These are phyloP conservation scores for Cryptococcus floricola DNA, from an alignment of 1,284 basidiomycete genomes.

Conservation along the genomic window DNA sequence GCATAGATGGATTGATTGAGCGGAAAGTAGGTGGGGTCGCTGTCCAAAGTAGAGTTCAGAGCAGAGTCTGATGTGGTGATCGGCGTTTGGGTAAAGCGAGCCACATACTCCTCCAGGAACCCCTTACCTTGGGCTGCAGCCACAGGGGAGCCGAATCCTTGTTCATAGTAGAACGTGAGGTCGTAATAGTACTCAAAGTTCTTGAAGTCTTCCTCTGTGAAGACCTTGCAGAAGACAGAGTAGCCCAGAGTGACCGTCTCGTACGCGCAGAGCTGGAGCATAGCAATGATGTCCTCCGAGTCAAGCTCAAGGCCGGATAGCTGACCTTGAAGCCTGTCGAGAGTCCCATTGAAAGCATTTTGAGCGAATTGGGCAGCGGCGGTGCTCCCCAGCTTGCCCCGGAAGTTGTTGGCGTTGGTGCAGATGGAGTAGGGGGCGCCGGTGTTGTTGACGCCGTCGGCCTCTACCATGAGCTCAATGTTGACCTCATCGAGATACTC, in stretches of 20 bases:
- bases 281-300: conserved; percentile 30
- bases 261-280: conserved; percentile 63
- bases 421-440: conserved; percentile 47
- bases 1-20: conserved; percentile 72
- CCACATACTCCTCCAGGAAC: conserved; percentile 74
- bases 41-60: conserved; percentile 73
- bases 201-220: conserved; percentile 79
- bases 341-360: conserved; percentile 43
- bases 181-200: conserved; percentile 78
- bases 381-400: conserved; percentile 30
- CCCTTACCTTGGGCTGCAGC: conserved; percentile 76
- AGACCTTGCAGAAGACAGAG: conserved; percentile 82
- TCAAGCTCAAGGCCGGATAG: conserved; percentile 24
- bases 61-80: conserved; percentile 65
- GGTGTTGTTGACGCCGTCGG: conserved; percentile 53
- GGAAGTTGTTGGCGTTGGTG: conserved; percentile 71
- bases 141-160: conserved; percentile 73
- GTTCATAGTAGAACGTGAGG: conserved; percentile 61
- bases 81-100: conserved; percentile 70
- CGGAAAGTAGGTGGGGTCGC: conserved; percentile 69
- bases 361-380: conserved; percentile 61
- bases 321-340: conserved; percentile 38
- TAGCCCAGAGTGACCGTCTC: conserved; percentile 89
- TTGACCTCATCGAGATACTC: conserved; percentile 78
- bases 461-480: conserved; percentile 57